These are phyloP conservation scores for Plenodomus lindquistii DNA, from an alignment of 2,329 filamentous ascomycete species.

Conservation along the genomic window DNA sequence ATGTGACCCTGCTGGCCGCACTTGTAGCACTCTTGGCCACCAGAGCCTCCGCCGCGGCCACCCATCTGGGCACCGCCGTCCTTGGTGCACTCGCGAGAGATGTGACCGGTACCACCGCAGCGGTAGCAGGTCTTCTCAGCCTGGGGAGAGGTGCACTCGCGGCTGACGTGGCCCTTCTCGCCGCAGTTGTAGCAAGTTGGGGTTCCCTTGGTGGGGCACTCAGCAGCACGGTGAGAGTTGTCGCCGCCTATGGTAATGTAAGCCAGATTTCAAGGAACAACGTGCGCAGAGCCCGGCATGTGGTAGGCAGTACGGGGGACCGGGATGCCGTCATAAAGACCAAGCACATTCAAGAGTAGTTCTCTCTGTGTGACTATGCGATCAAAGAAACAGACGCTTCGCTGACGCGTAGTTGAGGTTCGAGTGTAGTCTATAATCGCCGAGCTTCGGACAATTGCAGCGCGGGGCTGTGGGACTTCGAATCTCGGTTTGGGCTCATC, in stretches of 20 bases:
- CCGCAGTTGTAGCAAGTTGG: constrained; percentile 56
- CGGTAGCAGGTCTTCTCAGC: constrained; percentile 80
- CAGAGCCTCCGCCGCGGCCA: constrained; percentile 47
- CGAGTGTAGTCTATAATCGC: too few species aligned
- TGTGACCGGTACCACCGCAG: constrained; percentile 83
- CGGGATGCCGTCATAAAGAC: neutral
- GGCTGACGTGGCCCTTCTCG: constrained; percentile 60
- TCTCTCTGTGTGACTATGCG: too few species aligned
- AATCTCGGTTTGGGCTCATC: neutral
- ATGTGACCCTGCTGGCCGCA: constrained; percentile 97
- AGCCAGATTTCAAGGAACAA: constrained; percentile 4
- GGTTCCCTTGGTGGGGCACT: constrained; percentile 56
- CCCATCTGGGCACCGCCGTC: constrained; percentile 55
- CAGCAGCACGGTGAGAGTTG: constrained; percentile 54
- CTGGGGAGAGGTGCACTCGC: constrained; percentile 85
- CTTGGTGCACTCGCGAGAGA: constrained; percentile 79
- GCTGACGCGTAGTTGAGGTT: too few species aligned
- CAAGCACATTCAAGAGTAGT: too few species aligned
- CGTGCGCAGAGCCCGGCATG: too few species aligned
- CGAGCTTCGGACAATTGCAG: too few species aligned
- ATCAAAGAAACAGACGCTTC: too few species aligned
- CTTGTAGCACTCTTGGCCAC: constrained; percentile 84
- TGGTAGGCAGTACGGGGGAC: neutral
- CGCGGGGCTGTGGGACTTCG: too few species aligned
- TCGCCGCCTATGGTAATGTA: constrained; percentile 49